phyloP scores from a whole-genome alignment of 1,284 basidiomycete genomes.

The Apiotrichum mycotoxinovorans region DNA sequence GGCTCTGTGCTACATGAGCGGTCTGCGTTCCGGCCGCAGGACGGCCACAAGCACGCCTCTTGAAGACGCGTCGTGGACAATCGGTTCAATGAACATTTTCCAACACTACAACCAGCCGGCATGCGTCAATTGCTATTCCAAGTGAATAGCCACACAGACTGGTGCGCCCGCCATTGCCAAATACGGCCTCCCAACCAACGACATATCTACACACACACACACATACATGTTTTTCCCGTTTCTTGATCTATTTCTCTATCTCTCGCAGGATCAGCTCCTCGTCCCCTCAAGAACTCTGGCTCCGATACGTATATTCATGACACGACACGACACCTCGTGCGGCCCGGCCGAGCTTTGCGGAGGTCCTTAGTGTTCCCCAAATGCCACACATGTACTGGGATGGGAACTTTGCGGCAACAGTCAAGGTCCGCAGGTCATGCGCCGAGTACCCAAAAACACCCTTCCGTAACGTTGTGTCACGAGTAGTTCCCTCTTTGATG shows the following conservation, averaged over 20 bases:
- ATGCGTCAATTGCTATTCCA: too few species aligned
- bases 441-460: background rate
- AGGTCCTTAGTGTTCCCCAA: background rate
- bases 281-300: background rate
- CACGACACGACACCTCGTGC: background rate
- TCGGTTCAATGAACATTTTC: background rate
- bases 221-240: background rate
- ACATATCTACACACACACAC: background rate
- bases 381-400: background rate
- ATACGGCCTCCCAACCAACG: background rate
- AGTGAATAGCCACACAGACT: background rate
- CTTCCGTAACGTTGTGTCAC: conserved; percentile 13
- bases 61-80: background rate
- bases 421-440: too few species aligned
- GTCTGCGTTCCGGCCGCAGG: background rate
- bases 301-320: background rate
- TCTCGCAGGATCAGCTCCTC: background rate
- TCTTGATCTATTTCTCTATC: background rate
- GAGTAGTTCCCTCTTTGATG: conserved; percentile 9
- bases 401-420: background rate
- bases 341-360: background rate
- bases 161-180: background rate
- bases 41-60: background rate
- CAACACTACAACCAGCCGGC: background rate
- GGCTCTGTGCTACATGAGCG: background rate